These are phyloP conservation scores for Polytrichum commune DNA, from an alignment of 225 moss, liverwort and hornwort species.

Conservation along the genomic window DNA sequence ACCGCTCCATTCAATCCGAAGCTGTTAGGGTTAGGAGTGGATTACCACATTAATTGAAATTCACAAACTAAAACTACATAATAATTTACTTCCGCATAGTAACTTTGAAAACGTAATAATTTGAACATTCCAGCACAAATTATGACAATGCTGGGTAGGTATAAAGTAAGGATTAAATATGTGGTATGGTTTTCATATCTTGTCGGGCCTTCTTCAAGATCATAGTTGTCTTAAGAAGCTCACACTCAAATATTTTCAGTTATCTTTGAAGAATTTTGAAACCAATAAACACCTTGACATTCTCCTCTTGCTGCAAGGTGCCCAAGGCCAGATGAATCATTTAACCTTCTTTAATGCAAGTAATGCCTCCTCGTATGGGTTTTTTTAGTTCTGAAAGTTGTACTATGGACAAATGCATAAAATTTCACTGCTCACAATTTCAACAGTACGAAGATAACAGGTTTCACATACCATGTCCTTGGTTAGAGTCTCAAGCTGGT, in stretches of 20 bases:
- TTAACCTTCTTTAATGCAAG: conserved; percentile 6
- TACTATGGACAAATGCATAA: too few relatives aligned
- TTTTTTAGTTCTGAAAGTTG: background rate
- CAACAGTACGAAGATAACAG: background rate
- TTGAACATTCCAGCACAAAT: background rate
- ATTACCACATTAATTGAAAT: too few relatives aligned
- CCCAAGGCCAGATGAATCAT: conserved; percentile 17
- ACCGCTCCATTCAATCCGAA: conserved; percentile 45
- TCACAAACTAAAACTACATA: too few relatives aligned
- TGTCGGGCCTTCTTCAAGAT: conserved; percentile 66
- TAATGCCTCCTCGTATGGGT: background rate
- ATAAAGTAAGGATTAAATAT: background rate
- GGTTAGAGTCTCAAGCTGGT: conserved; percentile 21
- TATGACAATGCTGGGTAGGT: too few relatives aligned
- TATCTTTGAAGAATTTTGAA: conserved; percentile 50
- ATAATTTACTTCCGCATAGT: too few relatives aligned
- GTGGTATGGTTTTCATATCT: conserved; percentile 31
- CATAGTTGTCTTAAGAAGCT: conserved; percentile 70
- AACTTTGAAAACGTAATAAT: background rate
- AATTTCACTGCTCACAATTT: background rate
- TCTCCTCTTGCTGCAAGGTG: conserved; percentile 55
- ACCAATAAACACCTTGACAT: conserved; percentile 18
- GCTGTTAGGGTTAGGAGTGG: conserved; percentile 24
- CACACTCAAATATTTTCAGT: conserved; percentile 50
- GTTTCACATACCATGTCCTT: conserved; percentile 29